Base-by-base conservation (phyloP, 371 early-diverging fungal genomes). In the Apophysomyces elegans region DNA sequence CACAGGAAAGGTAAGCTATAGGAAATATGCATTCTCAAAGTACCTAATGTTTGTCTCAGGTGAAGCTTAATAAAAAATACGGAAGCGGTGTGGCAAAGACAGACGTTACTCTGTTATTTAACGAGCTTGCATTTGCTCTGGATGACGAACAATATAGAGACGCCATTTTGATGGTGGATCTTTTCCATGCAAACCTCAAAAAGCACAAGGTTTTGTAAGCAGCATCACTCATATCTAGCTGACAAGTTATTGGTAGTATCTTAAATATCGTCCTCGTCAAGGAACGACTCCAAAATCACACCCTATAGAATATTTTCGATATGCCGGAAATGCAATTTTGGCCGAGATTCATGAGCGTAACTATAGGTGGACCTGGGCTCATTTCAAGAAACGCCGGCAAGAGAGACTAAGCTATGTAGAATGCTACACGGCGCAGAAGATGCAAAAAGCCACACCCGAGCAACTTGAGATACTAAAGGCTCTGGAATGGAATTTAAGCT, bases 61-160 rank as follows among this genome's bases (percentile, higher is more conserved):
- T 81, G 32, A 86, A 86, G 21, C 70, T 93, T 64, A 88, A 86
- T 74, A 93, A 93, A 66, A 74, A 84, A 8, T 88, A 87, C 50
- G 84, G 86, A 21, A 75, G 78, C n/a, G 83, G 83, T 14, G 79
- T 81, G 1, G 85, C 93, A 4, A 93, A 92, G 67, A 81, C 84
- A 2, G 87, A 84, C 47, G 88, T 88, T 5, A 83, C 86, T 35
- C 79, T 94, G 46, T 70, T 90, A 66, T 97, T 98, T 81, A 95
- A 97, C 71, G 96, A 97, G 62, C 84, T 99, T 36, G 93, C 92
- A 0, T 95, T 99, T 69, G 88, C 90, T 11, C 72, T 98, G 1
- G 94, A 96, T 61, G 91, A 96, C 62, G 88, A 92, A 54, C 99
- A 99, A 73, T 97, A 96, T 69, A 74, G 85, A 4, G 94, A 93